Evolutionary conservation across 2,329 filamentous ascomycete genomes (phyloP), one percentile per base, ranked within the genome.

Genomic region (Aspergillus sp.): DNA sequence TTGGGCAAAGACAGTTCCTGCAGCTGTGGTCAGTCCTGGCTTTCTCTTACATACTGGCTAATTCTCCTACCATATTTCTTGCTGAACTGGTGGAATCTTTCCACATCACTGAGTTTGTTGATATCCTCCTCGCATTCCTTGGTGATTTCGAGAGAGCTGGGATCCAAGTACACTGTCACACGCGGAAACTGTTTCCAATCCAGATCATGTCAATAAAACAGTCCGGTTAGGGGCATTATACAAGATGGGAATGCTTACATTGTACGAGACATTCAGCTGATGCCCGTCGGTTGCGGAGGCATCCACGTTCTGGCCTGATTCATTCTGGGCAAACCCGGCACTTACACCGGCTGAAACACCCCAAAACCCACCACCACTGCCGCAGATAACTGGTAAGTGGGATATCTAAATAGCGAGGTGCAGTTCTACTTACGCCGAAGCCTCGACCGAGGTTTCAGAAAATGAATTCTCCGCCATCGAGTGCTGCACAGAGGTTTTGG

Each of bases 31-130:
- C n/a, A n/a, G n/a, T n/a, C n/a, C n/a, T n/a, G n/a, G n/a, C n/a
- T n/a, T n/a, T n/a, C n/a, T n/a, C n/a, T n/a, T n/a, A n/a, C n/a
- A n/a, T n/a, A n/a, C n/a, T n/a, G n/a, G n/a, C n/a, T n/a, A n/a
- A n/a, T n/a, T n/a, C n/a, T n/a, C n/a, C n/a, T n/a, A n/a, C 43
- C 43, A 29, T 45, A 41, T 42, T 45, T 45, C 4, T 27, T 29
- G 11, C 29, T 45, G 26, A 45, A 41, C 8, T 26, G 27, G 5
- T 41, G 8, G 28, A 45, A 6, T 5, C 19, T 28, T 10, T 33
- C 43, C 6, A 8, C 12, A 2, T 37, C 19, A 7, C 26, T 7
- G 6, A 44, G 19, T 3, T 19, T 27, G 30, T 33, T 6, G 6
- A 44, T 27, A 7, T 44, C 42, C 13, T 32, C 13, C 37, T 39